phyloP scores from a whole-genome alignment of 148 eudicot genomes.

The Rhododendron mucronatum region DNA sequence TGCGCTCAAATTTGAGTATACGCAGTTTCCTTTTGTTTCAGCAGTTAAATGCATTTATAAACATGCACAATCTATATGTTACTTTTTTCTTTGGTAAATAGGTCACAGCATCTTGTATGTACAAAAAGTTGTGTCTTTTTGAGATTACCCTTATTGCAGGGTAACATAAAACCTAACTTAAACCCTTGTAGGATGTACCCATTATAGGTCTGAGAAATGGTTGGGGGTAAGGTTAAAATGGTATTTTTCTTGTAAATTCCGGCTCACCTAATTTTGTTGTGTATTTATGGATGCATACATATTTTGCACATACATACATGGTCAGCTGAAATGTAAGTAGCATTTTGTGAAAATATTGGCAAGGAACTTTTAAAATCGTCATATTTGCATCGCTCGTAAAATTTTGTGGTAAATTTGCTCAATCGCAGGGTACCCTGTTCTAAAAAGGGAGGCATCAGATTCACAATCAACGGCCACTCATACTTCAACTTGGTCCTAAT shows the following conservation, averaged over 20 bases:
- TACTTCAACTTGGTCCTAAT: conserved; percentile 74
- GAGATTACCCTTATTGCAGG: background rate
- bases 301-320: background rate
- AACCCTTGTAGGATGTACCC: background rate
- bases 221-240: background rate
- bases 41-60: background rate
- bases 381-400: too few species aligned
- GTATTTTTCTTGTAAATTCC: background rate
- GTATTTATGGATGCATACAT: background rate
- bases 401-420: background rate
- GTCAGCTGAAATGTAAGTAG: too few species aligned
- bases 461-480: conserved; percentile 77
- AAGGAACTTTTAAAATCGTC: too few species aligned
- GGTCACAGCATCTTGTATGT: background rate
- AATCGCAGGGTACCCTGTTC: conserved; percentile 53
- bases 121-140: background rate
- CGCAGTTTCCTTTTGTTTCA: background rate
- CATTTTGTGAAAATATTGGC: too few species aligned
- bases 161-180: background rate
- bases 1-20: background rate
- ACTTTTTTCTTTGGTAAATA: background rate
- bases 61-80: background rate
- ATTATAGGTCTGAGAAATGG: background rate
- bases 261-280: background rate
- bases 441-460: conserved; percentile 70